A percentile compares a stretch with the other conserved stretches of the same genome.
Conservation (phyloP, 2,329 filamentous ascomycete genomes). For the Nothomitra cinnamomea region DNA sequence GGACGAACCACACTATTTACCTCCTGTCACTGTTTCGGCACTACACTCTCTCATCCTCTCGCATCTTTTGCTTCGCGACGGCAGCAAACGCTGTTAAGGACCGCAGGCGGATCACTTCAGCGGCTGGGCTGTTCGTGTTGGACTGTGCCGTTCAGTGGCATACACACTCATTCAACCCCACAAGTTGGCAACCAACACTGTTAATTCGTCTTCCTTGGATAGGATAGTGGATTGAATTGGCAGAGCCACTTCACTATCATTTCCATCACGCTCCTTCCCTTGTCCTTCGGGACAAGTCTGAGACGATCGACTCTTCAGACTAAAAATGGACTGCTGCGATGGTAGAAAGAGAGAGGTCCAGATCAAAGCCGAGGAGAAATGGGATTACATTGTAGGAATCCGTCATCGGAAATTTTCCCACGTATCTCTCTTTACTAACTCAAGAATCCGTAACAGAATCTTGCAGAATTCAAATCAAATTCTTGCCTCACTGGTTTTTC, state of each 20-base stretch:
- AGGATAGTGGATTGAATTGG: too few species aligned
- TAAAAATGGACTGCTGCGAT: constrained; percentile 48
- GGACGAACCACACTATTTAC: too few species aligned
- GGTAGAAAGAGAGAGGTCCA: constrained; percentile 43
- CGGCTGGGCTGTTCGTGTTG: too few species aligned
- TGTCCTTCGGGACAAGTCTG: not conserved
- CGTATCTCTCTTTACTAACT: constrained; percentile 4
- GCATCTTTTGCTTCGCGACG: too few species aligned
- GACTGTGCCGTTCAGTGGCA: too few species aligned
- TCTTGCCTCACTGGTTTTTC: constrained; percentile 64
- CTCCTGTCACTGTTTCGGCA: too few species aligned
- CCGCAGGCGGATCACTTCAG: too few species aligned
- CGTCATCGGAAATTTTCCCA: not conserved
- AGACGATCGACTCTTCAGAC: not conserved
- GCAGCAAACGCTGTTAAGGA: too few species aligned
- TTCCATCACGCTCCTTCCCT: not conserved
- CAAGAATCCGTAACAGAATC: constrained; percentile 24
- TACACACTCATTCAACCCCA: too few species aligned
- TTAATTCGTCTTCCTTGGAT: too few species aligned
- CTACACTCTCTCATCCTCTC: too few species aligned
- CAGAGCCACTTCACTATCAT: not conserved
- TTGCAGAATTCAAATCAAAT: constrained; percentile 64
- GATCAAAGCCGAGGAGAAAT: constrained; percentile 71
- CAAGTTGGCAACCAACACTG: too few species aligned
- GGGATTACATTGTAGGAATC: constrained; percentile 69